Percentiles rank a stretch among this genome's conserved stretches.
Evolutionary conservation across 257 asterid genomes (phyloP).

Genomic region (Perilla frutescens): DNA sequence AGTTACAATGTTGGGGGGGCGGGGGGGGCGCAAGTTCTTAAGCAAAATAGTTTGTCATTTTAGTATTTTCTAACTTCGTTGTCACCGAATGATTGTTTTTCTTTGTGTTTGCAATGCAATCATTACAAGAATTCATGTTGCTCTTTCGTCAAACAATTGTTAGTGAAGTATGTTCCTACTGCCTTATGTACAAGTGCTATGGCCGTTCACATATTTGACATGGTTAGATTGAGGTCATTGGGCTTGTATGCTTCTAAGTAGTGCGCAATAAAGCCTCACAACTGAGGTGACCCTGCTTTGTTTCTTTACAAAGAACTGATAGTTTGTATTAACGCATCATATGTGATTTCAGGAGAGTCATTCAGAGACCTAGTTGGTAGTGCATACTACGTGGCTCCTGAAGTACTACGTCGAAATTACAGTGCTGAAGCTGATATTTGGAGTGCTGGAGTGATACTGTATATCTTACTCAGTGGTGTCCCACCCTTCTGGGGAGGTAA

Average conservation of each 20-base stretch:
- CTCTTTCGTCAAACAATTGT: neutral
- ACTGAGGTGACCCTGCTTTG: neutral
- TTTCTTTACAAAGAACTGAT: constrained; percentile 14
- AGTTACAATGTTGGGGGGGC: neutral
- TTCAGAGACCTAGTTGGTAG: constrained; percentile 91
- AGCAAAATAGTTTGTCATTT: neutral
- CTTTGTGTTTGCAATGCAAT: neutral
- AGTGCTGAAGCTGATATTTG: constrained; percentile 88
- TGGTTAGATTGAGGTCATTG: neutral
- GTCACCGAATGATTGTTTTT: neutral
- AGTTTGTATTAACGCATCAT: constrained; percentile 9
- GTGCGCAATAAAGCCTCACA: neutral
- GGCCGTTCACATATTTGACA: neutral
- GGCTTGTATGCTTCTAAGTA: constrained; percentile 6
- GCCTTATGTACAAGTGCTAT: neutral
- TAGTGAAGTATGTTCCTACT: neutral
- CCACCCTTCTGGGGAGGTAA: constrained; percentile 98
- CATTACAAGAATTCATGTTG: neutral
- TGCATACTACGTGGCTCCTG: constrained; percentile 94
- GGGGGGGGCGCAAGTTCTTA: neutral
- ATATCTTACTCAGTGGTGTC: constrained; percentile 81
- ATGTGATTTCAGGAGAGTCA: constrained; percentile 60
- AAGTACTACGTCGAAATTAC: constrained; percentile 77
- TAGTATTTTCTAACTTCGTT: neutral
- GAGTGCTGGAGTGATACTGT: constrained; percentile 93